Evolutionary conservation across 2,329 filamentous ascomycete genomes (phyloP).

Genomic region (Ophiostoma himal-ulmi): DNA sequence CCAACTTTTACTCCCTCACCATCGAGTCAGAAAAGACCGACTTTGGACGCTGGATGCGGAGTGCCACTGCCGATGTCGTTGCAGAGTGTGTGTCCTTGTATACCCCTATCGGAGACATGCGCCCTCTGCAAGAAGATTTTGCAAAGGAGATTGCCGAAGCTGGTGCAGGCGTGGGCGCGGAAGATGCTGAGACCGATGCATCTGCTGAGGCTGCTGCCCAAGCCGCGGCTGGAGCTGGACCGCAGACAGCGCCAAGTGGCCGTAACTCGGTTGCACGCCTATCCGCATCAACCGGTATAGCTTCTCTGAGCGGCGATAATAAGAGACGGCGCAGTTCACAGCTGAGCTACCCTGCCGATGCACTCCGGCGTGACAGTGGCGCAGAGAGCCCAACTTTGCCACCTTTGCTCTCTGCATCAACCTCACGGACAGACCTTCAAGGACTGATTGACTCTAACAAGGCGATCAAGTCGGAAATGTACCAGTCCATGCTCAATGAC

Average conservation of each 20-base stretch:
- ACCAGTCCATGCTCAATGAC: slow-evolving; percentile 52
- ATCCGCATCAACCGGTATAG: slow-evolving; percentile 38
- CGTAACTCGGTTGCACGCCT: not conserved
- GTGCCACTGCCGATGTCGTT: slow-evolving; percentile 72
- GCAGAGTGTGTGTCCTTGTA: slow-evolving; percentile 72
- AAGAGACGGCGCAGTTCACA: slow-evolving; percentile 41
- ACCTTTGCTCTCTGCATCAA: slow-evolving; percentile 39
- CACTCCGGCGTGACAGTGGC: slow-evolving; percentile 36
- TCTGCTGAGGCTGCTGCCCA: not conserved
- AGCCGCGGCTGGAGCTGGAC: not conserved
- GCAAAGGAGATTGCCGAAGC: not conserved
- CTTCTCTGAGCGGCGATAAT: slow-evolving; percentile 33
- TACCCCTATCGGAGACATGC: slow-evolving; percentile 29
- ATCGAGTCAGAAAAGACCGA: slow-evolving; percentile 75
- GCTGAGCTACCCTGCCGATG: slow-evolving; percentile 46
- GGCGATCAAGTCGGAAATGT: slow-evolving; percentile 49
- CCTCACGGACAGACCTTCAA: slow-evolving; percentile 52
- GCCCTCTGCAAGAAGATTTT: not conserved
- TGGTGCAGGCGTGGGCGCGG: not conserved
- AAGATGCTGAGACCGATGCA: not conserved
- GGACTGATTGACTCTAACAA: slow-evolving; percentile 58
- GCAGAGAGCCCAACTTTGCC: slow-evolving; percentile 60
- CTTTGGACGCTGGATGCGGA: slow-evolving; percentile 70
- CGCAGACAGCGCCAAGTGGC: not conserved
- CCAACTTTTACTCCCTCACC: slow-evolving; percentile 77